A percentile compares a stretch with the other conserved stretches of the same genome.
Evolutionary conservation across 140 eudicot species (phyloP).

Genomic region (Erigeron philadelphicus): DNA sequence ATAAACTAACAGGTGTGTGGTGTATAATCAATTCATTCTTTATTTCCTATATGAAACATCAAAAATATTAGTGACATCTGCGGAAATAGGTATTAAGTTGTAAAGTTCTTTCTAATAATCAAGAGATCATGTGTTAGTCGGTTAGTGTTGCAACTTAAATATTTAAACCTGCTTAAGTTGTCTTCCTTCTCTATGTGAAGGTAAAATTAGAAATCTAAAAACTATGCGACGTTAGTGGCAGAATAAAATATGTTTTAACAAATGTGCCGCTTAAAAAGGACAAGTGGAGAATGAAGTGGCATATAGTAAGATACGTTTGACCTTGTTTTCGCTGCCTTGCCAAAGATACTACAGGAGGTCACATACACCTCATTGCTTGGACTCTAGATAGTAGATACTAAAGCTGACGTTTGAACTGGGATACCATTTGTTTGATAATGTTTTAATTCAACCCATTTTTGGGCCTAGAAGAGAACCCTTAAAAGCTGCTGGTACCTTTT

Average conservation of each 20-base stretch:
- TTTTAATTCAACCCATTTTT: neutral
- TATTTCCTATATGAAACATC: neutral
- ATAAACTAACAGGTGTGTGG: neutral
- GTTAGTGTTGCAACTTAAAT: too few relatives aligned
- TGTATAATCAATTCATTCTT: neutral
- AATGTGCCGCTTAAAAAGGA: neutral
- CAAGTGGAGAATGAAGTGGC: neutral
- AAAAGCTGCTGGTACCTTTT: slow-evolving; percentile 6
- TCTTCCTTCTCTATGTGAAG: neutral
- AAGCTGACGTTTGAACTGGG: neutral
- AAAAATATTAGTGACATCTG: neutral
- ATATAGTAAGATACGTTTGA: neutral
- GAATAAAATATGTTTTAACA: neutral
- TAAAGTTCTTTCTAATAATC: too few relatives aligned
- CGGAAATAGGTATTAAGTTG: neutral
- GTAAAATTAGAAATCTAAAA: neutral
- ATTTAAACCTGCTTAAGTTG: neutral
- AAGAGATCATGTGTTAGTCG: too few relatives aligned
- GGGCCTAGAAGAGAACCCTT: slow-evolving; percentile 12
- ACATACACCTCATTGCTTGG: slow-evolving; percentile 7
- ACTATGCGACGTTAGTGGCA: neutral
- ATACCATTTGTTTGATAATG: neutral
- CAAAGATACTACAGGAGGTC: neutral
- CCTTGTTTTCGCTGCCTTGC: neutral
- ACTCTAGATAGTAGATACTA: neutral